Conservation (phyloP, 2,329 filamentous ascomycete genomes). For the Pleomassaria siparia region DNA sequence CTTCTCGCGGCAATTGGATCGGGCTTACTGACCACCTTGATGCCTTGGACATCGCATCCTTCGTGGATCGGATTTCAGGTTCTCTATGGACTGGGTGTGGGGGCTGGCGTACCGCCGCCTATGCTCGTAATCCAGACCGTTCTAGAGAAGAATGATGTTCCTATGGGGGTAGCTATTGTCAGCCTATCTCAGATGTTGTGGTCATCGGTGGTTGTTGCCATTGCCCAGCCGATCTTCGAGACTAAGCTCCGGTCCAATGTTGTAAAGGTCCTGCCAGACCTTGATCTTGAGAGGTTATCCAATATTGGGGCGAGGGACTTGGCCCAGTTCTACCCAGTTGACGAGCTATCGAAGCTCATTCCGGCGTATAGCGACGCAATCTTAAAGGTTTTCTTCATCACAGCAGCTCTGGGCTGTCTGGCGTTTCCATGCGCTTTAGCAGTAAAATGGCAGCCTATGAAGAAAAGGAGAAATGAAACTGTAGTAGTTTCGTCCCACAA, state of each 20-base stretch:
- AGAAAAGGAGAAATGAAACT: constrained; percentile 5
- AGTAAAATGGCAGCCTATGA: constrained; percentile 13
- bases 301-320: constrained; percentile 9
- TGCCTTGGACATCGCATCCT: constrained; percentile 30
- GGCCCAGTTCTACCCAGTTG: background rate
- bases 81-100: constrained; percentile 44
- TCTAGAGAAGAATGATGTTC: constrained; percentile 27
- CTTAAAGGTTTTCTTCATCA: constrained; percentile 12
- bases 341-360: constrained; percentile 7
- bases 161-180: constrained; percentile 19
- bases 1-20: constrained; percentile 34
- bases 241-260: constrained; percentile 9
- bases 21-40: constrained; percentile 46
- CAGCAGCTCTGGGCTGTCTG: constrained; percentile 6
- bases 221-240: constrained; percentile 12
- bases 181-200: constrained; percentile 13
- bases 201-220: constrained; percentile 11
- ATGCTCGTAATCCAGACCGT: constrained; percentile 5
- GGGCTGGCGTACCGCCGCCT: constrained; percentile 13
- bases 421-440: constrained; percentile 6
- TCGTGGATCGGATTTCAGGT: constrained; percentile 52
- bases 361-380: constrained; percentile 13
- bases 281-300: constrained; percentile 4
- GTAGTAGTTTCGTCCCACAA: background rate
- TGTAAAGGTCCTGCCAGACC: constrained; percentile 1